Percentiles rank a stretch among this genome's conserved stretches.
Conservation (phyloP, 148 eudicot species). For the Rhododendron williamsianum region DNA sequence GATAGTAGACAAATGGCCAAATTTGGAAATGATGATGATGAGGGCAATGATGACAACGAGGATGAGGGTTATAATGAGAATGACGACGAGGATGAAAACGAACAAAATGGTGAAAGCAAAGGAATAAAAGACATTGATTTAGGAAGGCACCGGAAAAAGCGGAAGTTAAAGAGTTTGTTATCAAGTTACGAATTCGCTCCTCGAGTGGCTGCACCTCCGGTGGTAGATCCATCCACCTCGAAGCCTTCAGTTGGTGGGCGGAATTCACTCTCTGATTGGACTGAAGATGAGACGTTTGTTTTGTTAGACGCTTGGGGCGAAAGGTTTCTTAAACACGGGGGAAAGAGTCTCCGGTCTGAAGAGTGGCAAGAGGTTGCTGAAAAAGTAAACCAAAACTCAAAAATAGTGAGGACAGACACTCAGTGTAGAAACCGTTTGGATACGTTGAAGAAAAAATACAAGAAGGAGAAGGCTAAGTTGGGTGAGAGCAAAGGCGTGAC, state of each 20-base stretch:
- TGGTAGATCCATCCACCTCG: constrained; percentile 18
- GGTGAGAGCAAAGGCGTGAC: constrained; percentile 12
- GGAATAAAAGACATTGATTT: constrained; percentile 13
- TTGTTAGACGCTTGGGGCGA: constrained; percentile 82
- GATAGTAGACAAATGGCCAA: constrained; percentile 33
- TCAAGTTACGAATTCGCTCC: constrained; percentile 77
- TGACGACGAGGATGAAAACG: constrained; percentile 23
- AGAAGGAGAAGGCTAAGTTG: constrained; percentile 49
- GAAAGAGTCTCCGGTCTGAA: constrained; percentile 64
- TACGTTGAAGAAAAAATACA: constrained; percentile 74
- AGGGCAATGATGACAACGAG: constrained; percentile 7
- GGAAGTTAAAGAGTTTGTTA: constrained; percentile 50
- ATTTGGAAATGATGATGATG: constrained; percentile 31
- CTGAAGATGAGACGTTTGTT: constrained; percentile 58
- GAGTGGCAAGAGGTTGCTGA: constrained; percentile 87
- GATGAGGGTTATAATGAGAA: constrained; percentile 31
- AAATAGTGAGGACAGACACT: constrained; percentile 47
- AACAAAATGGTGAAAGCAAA: constrained; percentile 13
- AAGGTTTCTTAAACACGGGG: constrained; percentile 47
- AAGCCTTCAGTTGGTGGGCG: constrained; percentile 45
- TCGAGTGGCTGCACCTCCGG: constrained; percentile 39
- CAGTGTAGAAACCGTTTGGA: constrained; percentile 75
- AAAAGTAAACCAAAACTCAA: constrained; percentile 51
- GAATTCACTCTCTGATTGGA: constrained; percentile 56
- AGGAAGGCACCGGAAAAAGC: constrained; percentile 51